Percentiles rank a stretch among this genome's conserved stretches.
Conservation (phyloP, 192 early-diverging fungal genomes). For the Umbelopsis ramanniana region DNA sequence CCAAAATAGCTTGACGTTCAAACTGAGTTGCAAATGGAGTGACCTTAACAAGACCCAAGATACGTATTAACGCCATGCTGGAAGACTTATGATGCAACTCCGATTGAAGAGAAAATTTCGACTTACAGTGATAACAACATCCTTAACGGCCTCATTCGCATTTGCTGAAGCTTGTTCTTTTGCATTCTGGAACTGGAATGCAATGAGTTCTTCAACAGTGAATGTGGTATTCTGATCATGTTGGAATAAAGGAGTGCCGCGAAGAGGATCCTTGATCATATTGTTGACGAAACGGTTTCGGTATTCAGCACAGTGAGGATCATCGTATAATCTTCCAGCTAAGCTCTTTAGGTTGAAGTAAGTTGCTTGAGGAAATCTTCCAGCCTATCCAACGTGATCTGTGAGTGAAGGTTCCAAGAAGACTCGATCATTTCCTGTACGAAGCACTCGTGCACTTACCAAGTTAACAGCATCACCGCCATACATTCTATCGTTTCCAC, state of each 20-base stretch:
- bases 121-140: slow-evolving; percentile 90
- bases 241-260: slow-evolving; percentile 73
- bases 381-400: slow-evolving; percentile 57
- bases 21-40: slow-evolving; percentile 89
- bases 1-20: slow-evolving; percentile 91
- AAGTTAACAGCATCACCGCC: slow-evolving; percentile 84
- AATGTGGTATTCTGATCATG: slow-evolving; percentile 58
- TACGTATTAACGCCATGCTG: background rate
- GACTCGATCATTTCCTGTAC: background rate
- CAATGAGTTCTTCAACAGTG: slow-evolving; percentile 88
- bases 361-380: slow-evolving; percentile 80
- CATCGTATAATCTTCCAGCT: slow-evolving; percentile 78
- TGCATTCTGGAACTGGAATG: slow-evolving; percentile 91
- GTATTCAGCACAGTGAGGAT: slow-evolving; percentile 70
- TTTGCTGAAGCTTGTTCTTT: slow-evolving; percentile 80
- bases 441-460: slow-evolving; percentile 39
- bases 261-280: slow-evolving; percentile 71
- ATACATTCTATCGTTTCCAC: slow-evolving; percentile 83
- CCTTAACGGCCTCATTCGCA: slow-evolving; percentile 76
- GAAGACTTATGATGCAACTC: background rate
- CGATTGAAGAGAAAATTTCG: background rate
- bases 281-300: slow-evolving; percentile 75
- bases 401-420: background rate
- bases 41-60: slow-evolving; percentile 53
- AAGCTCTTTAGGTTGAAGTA: slow-evolving; percentile 86